A percentile compares a stretch with the other conserved stretches of the same genome.
Evolutionary conservation across 345 rosid species (phyloP).

Genomic region (Conringia planisiliqua): DNA sequence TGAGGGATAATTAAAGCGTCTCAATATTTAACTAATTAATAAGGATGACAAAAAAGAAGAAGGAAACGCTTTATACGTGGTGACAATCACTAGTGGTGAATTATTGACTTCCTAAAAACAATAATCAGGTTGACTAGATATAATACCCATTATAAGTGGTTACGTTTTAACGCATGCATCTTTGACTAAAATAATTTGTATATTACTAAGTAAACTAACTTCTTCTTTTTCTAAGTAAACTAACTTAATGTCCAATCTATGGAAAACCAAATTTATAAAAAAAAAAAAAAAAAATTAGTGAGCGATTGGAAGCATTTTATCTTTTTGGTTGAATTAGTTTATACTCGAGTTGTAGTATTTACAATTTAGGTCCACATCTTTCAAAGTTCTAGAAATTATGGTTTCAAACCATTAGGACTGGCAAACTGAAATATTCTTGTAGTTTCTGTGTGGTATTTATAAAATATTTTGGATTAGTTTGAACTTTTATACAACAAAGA

Average conservation of each 20-base stretch:
- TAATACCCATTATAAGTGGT: background rate
- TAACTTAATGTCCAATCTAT: background rate
- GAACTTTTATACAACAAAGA: background rate
- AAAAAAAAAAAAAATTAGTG: background rate
- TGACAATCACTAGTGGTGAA: slow-evolving; percentile 1
- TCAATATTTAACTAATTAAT: background rate
- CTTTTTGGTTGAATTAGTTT: background rate
- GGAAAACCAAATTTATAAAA: background rate
- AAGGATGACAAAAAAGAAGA: background rate
- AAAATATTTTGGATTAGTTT: background rate
- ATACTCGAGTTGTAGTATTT: background rate
- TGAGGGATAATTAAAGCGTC: background rate
- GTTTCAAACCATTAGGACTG: background rate
- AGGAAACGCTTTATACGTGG: background rate
- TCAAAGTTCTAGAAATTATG: background rate
- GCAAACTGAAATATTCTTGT: background rate
- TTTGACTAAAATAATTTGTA: background rate
- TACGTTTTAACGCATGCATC: background rate
- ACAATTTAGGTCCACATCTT: background rate
- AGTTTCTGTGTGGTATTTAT: background rate
- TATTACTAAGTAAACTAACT: too few relatives aligned
- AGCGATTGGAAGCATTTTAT: background rate
- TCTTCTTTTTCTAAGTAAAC: background rate
- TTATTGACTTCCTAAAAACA: slow-evolving; percentile 1
- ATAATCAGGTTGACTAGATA: background rate